Percentiles rank a stretch among this genome's conserved stretches.
These are phyloP conservation scores for Apiospora sp. DNA, from an alignment of 2,329 filamentous ascomycete species.

Conservation along the genomic window DNA sequence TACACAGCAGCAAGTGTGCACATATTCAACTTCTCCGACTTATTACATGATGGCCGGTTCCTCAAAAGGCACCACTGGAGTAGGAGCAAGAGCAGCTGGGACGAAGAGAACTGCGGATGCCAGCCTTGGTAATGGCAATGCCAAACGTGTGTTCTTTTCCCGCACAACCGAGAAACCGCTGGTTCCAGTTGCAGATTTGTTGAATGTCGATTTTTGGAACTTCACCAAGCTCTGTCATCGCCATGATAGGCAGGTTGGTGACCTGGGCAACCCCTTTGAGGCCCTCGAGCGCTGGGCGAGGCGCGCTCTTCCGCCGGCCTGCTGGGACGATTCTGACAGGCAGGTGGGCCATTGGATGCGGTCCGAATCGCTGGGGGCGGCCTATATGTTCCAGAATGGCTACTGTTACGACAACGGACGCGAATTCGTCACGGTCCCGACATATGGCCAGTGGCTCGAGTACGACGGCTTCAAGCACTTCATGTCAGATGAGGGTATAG, in stretches of 20 bases:
- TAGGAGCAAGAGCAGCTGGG: not conserved
- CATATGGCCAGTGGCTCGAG: not conserved
- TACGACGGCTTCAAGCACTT: conserved; percentile 4
- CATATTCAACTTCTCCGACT: not conserved
- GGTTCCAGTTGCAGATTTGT: not conserved
- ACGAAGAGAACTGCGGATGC: not conserved
- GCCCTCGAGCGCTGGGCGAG: not conserved
- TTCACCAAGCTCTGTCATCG: not conserved
- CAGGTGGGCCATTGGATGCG: conserved; percentile 14
- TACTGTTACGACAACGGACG: conserved; percentile 15
- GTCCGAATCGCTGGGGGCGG: not conserved
- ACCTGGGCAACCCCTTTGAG: conserved; percentile 7
- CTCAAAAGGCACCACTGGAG: not conserved
- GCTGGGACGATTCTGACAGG: not conserved
- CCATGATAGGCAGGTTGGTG: not conserved
- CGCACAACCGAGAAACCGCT: too few species aligned
- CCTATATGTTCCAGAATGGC: conserved; percentile 5
- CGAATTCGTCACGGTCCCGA: not conserved
- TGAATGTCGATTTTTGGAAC: not conserved
- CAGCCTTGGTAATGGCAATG: not conserved
- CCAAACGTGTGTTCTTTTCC: not conserved
- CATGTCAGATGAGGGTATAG: not conserved
- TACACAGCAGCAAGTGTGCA: not conserved
- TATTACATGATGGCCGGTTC: not conserved
- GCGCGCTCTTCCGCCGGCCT: not conserved